phyloP scores from a whole-genome alignment of 768 basidiomycete genomes.

The Mycena rosella region DNA sequence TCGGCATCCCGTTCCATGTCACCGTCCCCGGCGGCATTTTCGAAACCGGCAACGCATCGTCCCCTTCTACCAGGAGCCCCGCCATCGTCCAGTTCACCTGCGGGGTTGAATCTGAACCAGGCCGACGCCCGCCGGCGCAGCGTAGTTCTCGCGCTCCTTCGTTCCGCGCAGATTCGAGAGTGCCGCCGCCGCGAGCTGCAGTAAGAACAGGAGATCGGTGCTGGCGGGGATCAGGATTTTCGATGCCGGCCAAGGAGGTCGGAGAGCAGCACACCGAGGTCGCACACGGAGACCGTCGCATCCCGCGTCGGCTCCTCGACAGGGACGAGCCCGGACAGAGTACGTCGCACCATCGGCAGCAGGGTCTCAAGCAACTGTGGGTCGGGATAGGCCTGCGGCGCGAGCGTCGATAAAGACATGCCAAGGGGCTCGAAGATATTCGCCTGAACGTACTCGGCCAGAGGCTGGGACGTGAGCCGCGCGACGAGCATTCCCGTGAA shows the following conservation, averaged over 20 bases:
- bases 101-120: too few species aligned
- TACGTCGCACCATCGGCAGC: slow-evolving; percentile 26
- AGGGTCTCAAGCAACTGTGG: too few species aligned
- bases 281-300: slow-evolving; percentile 14
- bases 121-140: too few species aligned
- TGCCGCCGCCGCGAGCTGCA: slow-evolving; percentile 4
- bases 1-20: slow-evolving; percentile 34
- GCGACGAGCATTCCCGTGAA: slow-evolving; percentile 16
- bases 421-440: slow-evolving; percentile 23
- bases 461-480: neutral
- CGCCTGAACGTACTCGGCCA: neutral
- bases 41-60: neutral
- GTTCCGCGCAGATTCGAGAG: slow-evolving; percentile 9
- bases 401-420: slow-evolving; percentile 6
- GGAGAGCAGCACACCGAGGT: slow-evolving; percentile 24
- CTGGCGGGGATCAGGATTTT: slow-evolving; percentile 19
- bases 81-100: neutral
- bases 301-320: neutral
- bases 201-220: slow-evolving; percentile 19
- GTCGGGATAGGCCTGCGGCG: slow-evolving; percentile 5
- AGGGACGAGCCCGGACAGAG: slow-evolving; percentile 7
- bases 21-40: slow-evolving; percentile 27
- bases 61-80: neutral
- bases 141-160: slow-evolving; percentile 27
- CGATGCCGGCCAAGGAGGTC: slow-evolving; percentile 22